A percentile compares a stretch with the other conserved stretches of the same genome.
Conservation (phyloP, 495 filamentous ascomycete species). For the Neurospora sp. region DNA sequence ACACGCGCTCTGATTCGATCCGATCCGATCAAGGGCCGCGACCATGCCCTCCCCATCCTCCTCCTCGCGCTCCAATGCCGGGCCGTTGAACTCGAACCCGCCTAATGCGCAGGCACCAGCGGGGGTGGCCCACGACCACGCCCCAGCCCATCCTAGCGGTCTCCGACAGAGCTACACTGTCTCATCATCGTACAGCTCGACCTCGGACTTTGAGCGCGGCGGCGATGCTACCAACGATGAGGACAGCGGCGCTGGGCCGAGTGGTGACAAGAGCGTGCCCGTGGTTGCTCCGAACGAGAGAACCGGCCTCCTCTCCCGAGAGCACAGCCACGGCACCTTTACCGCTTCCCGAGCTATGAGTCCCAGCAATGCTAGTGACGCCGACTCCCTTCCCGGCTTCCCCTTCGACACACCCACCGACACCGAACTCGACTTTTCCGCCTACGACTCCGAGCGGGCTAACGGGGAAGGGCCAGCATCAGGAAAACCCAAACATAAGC, state of each 20-base stretch:
- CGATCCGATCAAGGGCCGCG: not conserved
- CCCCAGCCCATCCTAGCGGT: conserved; percentile 31
- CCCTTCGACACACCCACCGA: conserved; percentile 14
- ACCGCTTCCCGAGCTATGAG: conserved; percentile 50
- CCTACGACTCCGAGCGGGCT: conserved; percentile 7
- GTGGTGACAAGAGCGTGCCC: not conserved
- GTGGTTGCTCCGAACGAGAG: conserved; percentile 22
- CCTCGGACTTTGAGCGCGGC: not conserved
- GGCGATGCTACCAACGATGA: conserved; percentile 3
- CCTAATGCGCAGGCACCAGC: not conserved
- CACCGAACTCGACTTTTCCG: conserved; percentile 11
- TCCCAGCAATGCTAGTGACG: conserved; percentile 21
- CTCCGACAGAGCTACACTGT: conserved; percentile 36
- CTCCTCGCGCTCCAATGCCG: not conserved
- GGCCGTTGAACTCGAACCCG: not conserved
- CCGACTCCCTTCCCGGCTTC: conserved; percentile 16
- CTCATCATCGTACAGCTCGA: conserved; percentile 19
- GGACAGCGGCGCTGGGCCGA: conserved; percentile 16
- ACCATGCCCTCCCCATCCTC: conserved; percentile 9
- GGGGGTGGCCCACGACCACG: conserved; percentile 16
- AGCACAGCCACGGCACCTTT: conserved; percentile 55
- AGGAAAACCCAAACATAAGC: conserved; percentile 8
- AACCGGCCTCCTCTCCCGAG: conserved; percentile 31
- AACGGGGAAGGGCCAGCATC: conserved; percentile 11
- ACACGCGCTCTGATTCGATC: not conserved